Conservation (phyloP, 768 basidiomycete genomes). For the Phaeotremella skinneri region DNA sequence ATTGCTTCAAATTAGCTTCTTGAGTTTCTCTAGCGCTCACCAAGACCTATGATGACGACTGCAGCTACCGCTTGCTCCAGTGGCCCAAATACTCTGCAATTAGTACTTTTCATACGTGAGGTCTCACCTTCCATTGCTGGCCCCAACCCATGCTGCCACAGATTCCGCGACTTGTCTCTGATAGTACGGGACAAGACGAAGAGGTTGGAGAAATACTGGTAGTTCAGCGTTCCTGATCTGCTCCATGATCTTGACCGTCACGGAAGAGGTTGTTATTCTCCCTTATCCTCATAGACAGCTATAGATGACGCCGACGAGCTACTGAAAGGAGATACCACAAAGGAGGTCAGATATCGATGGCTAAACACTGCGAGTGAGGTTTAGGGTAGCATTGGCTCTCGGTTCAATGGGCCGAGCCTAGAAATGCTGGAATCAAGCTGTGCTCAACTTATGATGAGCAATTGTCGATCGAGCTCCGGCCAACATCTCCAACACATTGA, state of each 20-base stretch:
- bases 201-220: slow-evolving; percentile 34
- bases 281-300: background rate
- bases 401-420: too few relatives aligned
- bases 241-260: too few relatives aligned
- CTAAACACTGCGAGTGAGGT: too few relatives aligned
- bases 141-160: slow-evolving; percentile 13
- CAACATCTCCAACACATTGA: too few relatives aligned
- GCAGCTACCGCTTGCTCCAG: slow-evolving; percentile 36
- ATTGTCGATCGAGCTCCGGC: too few relatives aligned
- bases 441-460: too few relatives aligned
- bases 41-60: slow-evolving; percentile 31
- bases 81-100: slow-evolving; percentile 36
- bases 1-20: slow-evolving; percentile 7
- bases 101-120: background rate
- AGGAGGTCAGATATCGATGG: too few relatives aligned
- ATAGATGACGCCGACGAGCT: background rate
- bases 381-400: too few relatives aligned
- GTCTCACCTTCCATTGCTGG: slow-evolving; percentile 6
- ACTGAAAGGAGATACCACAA: too few relatives aligned
- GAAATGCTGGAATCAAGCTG: too few relatives aligned
- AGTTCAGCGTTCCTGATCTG: too few relatives aligned
- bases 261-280: too few relatives aligned
- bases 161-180: slow-evolving; percentile 8
- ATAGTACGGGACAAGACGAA: slow-evolving; percentile 28
- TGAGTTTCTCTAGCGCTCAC: slow-evolving; percentile 19